Evolutionary conservation across 345 rosid genomes (phyloP), one percentile per base, ranked within the genome.

Genomic region (Heritiera littoralis): DNA sequence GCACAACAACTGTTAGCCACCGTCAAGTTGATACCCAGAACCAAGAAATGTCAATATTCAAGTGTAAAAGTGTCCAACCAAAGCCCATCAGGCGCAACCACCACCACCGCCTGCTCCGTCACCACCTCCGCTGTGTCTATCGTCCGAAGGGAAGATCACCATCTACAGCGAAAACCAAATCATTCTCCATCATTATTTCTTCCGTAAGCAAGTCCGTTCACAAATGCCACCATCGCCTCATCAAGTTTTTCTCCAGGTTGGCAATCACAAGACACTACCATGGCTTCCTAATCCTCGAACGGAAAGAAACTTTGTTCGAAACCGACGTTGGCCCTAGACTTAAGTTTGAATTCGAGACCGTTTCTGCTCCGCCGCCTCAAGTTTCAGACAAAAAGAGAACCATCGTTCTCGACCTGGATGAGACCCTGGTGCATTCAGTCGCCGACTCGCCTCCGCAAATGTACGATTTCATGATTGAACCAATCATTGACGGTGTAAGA

Each of bases 371-470:
- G 2, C 32, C 17, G 2, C 61, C 70, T 8, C 58, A 2, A 0
- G 12, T 18, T 10, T 17, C 78, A 0, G 48, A 20, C 4, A 56
- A 55, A 64, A 88, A 85, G 69, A 88, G 79, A 83, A 95, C 98
- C 13, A 87, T 92, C n/a, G 91, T 93, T 74, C 89, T 95, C 13
- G 99, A 95, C 82, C 90, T 95, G 7, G 99, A 95, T 71, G 98
- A 95, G 81, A 93, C 97, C 0, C 84, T 93, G 8, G 84, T 93
- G 18, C 99, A 95, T 72, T 90, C 99, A 20, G 83, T 86, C 9
- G 66, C 90, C 3, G 92, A 86, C 82, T 93, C 89, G 6, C 92
- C 94, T 3, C 84, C 94, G 0, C 66, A 76, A 18, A 80, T 40
- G 55, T 88, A 90, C 75, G 92, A 93, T 85, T 95, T 93, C 87